A percentile compares a stretch with the other conserved stretches of the same genome.
These are phyloP conservation scores for Chaetomiaceae sp. DNA, from an alignment of 2,329 filamentous ascomycete genomes.

Conservation along the genomic window DNA sequence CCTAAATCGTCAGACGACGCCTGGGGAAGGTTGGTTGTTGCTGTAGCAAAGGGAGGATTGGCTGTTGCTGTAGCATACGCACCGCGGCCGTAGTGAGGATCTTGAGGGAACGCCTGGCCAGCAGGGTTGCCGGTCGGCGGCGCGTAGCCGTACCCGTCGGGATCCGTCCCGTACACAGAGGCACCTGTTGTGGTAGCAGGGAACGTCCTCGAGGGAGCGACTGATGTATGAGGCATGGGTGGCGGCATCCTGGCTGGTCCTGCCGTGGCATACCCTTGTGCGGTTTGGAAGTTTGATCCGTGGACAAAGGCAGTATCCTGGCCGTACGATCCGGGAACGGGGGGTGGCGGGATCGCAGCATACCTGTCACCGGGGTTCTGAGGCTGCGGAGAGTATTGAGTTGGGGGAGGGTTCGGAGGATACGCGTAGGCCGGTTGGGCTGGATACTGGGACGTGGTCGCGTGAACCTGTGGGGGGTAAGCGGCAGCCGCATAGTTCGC, in stretches of 20 bases:
- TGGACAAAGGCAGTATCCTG: slow-evolving; percentile 25
- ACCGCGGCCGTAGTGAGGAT: slow-evolving; percentile 55
- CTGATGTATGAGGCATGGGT: slow-evolving; percentile 25
- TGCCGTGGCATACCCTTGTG: slow-evolving; percentile 16
- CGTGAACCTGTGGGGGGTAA: slow-evolving; percentile 10
- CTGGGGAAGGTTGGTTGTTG: slow-evolving; percentile 21
- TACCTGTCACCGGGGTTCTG: slow-evolving; percentile 20
- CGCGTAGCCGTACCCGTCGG: slow-evolving; percentile 26
- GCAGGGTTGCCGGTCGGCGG: slow-evolving; percentile 13
- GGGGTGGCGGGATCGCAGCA: slow-evolving; percentile 17
- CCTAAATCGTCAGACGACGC: slow-evolving; percentile 44
- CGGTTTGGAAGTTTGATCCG: slow-evolving; percentile 19
- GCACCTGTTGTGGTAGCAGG: slow-evolving; percentile 10
- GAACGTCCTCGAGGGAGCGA: slow-evolving; percentile 19
- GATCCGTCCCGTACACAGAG: slow-evolving; percentile 17
- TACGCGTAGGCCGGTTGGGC: slow-evolving; percentile 14
- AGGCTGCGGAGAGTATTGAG: slow-evolving; percentile 22
- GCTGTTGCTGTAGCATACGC: slow-evolving; percentile 40
- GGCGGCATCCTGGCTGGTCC: slow-evolving; percentile 23
- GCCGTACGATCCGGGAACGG: slow-evolving; percentile 22
- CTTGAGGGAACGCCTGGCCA: slow-evolving; percentile 40
- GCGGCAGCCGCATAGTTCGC: slow-evolving; percentile 26
- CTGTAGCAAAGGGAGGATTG: slow-evolving; percentile 28
- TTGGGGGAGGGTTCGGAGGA: slow-evolving; percentile 13
- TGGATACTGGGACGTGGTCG: slow-evolving; percentile 11